Conservation (phyloP, 2,329 filamentous ascomycete species). For the Leptographium lundbergii region DNA sequence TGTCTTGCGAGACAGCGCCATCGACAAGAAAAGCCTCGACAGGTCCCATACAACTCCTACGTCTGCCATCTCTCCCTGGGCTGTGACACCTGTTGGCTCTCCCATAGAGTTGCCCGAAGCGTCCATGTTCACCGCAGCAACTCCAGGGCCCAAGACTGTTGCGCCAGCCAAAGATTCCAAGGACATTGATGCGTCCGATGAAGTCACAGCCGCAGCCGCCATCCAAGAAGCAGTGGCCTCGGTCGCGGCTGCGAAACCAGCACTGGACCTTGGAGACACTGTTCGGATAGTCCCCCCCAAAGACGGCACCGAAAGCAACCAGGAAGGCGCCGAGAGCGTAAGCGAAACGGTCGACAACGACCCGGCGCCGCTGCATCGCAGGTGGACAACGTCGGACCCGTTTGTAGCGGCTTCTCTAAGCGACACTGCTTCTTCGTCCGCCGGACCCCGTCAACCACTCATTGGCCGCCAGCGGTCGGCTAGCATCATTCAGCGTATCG, state of each 20-base stretch:
- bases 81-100: conserved; percentile 4
- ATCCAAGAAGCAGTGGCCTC: background rate
- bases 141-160: background rate
- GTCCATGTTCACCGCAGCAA: background rate
- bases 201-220: background rate
- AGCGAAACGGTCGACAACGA: conserved; percentile 9
- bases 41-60: background rate
- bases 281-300: conserved; percentile 21
- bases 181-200: background rate
- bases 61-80: background rate
- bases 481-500: conserved; percentile 49
- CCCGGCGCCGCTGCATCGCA: conserved; percentile 19
- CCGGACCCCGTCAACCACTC: conserved; percentile 20
- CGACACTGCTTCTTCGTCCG: conserved; percentile 10
- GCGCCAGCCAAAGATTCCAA: background rate
- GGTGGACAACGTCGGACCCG: conserved; percentile 20
- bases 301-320: conserved; percentile 5
- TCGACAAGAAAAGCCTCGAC: conserved; percentile 33
- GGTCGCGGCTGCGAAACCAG: background rate
- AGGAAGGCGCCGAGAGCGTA: background rate
- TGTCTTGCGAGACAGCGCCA: conserved; percentile 59
- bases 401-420: background rate
- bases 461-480: conserved; percentile 33
- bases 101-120: background rate
- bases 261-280: conserved; percentile 18